Evolutionary conservation across 169 alveolate species (phyloP), one percentile per base, ranked within the genome.

Genomic region (Plasmodium ovale): DNA sequence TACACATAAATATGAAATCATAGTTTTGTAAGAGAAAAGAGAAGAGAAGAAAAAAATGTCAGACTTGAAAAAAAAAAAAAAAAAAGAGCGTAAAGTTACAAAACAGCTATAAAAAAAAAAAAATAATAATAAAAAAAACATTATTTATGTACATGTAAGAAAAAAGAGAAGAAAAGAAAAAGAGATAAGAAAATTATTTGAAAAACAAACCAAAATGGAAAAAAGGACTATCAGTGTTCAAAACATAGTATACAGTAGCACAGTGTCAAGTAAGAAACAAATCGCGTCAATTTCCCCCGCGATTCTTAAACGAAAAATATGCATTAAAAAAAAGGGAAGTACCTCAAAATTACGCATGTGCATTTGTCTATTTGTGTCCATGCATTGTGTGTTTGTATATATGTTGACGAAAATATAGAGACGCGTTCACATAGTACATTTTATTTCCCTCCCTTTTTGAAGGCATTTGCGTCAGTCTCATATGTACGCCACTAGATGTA

Each of bases 401-500:
- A 21, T 9, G 27, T 29, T 23, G 12, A 25, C 1, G 49, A 14
- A 9, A 14, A 19, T 23, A 29, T 27, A 12, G 1, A 14, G 16
- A 3, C 9, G 9, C 27, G 3, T 29, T 10, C 44, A 60, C 27
- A 29, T 60, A 6, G 14, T 16, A 39, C n/a, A 37, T 64, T 62
- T 79, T 44, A 29, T 65, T 37, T 3, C 39, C 39, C 25, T 29
- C 23, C 14, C n/a, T 56, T 69, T n/a, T 39, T 62, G 19, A 39
- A 82, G 90, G 90, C 16, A 39, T 82, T 49, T 67, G 64, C 27
- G 90, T 82, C 27, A 82, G 90, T 23, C 68, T 91, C 25, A 72
- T 72, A 49, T 85, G 94, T 19, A 91, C 94, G n/a, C 92, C 92
- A n/a, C 87, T 91, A 19, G 94, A 91, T 68, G 92, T 91, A 12